phyloP scores from a whole-genome alignment of 139 green algal genomes.

The Chlamydomonas sp. region DNA sequence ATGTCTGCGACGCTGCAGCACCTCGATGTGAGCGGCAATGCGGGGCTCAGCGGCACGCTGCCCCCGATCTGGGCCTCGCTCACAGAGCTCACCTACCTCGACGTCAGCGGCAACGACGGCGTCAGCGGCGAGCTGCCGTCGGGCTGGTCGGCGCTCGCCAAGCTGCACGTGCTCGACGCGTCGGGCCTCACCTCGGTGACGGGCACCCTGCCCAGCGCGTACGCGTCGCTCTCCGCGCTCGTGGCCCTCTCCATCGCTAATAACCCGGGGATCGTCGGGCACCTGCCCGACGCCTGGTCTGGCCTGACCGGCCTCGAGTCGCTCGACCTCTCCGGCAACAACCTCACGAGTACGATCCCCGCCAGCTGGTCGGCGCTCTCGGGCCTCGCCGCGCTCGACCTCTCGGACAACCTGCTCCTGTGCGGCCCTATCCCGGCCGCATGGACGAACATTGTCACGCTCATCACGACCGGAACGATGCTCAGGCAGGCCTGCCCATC shows the following conservation, averaged over 20 bases:
- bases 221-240: background rate
- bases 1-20: too few species aligned
- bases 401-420: conserved; percentile 1
- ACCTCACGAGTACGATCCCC: background rate
- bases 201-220: background rate
- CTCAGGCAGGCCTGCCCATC: background rate
- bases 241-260: background rate
- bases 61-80: background rate
- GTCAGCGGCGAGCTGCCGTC: conserved; percentile 2
- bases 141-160: background rate
- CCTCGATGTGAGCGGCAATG: too few species aligned
- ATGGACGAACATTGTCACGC: too few species aligned
- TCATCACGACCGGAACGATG: background rate
- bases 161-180: background rate
- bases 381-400: background rate
- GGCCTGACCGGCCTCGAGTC: background rate
- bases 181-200: background rate
- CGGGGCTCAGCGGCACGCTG: conserved; percentile 12
- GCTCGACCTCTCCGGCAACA: conserved; percentile 13
- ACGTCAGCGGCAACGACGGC: background rate
- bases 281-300: background rate
- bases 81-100: background rate
- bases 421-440: too few species aligned
- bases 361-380: background rate
- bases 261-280: background rate